Evolutionary conservation across 1,284 basidiomycete species (phyloP).

Genomic region (Ceratobasidium sp.): DNA sequence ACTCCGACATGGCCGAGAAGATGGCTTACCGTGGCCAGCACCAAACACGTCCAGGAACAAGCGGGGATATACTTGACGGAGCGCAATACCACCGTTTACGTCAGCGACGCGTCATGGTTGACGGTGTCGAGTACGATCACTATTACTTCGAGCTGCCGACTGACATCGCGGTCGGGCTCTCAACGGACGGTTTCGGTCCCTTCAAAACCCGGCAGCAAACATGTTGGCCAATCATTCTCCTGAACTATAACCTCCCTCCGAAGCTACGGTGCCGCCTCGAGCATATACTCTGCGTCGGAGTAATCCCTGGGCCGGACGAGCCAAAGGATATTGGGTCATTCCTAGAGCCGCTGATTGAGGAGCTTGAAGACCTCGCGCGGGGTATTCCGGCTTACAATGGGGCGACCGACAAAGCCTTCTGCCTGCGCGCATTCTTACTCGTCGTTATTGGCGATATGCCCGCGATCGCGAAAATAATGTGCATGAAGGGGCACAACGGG

Average conservation of each 20-base stretch:
- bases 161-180: conserved; percentile 44
- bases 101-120: conserved; percentile 5
- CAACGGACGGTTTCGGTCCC: conserved; percentile 29
- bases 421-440: conserved; percentile 44
- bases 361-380: conserved; percentile 41
- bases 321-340: conserved; percentile 47
- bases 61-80: conserved; percentile 45
- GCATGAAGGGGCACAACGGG: conserved; percentile 48
- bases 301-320: conserved; percentile 46
- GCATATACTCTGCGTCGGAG: conserved; percentile 44
- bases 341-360: conserved; percentile 40
- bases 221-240: conserved; percentile 48
- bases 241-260: conserved; percentile 50
- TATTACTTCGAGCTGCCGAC: conserved; percentile 17
- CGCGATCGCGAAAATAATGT: conserved; percentile 45
- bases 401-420: conserved; percentile 17
- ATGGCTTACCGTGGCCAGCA: conserved; percentile 26
- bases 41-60: neutral
- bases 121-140: conserved; percentile 8
- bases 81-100: conserved; percentile 30
- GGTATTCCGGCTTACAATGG: conserved; percentile 44
- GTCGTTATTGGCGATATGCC: conserved; percentile 47
- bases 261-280: conserved; percentile 31
- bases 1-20: neutral
- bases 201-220: conserved; percentile 31